Conservation (phyloP, 305 asterid species). For the Fraxinus sp. region DNA sequence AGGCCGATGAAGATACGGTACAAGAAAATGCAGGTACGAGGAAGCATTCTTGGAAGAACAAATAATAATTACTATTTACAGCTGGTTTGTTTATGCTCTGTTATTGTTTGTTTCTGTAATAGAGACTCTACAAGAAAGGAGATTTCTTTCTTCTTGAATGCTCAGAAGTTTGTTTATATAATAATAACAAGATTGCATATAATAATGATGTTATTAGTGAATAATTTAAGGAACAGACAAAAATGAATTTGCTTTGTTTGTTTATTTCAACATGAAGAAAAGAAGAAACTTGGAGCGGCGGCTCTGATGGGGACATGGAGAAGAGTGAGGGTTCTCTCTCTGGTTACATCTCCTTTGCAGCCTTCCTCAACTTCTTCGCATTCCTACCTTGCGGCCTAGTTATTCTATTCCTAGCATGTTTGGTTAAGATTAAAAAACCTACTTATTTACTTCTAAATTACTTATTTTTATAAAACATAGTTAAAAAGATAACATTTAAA, state of each 20-base stretch:
- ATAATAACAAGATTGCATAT: slow-evolving; percentile 12
- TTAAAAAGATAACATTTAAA: neutral
- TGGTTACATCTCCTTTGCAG: slow-evolving; percentile 20
- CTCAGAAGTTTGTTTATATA: slow-evolving; percentile 13
- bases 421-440: neutral
- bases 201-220: slow-evolving; percentile 19
- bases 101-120: slow-evolving; percentile 11
- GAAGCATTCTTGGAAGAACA: slow-evolving; percentile 33
- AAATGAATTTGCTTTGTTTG: slow-evolving; percentile 2
- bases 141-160: slow-evolving; percentile 23
- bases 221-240: neutral
- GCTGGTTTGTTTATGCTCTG: slow-evolving; percentile 5
- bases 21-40: slow-evolving; percentile 34
- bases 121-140: slow-evolving; percentile 16
- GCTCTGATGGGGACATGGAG: slow-evolving; percentile 1
- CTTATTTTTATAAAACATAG: neutral
- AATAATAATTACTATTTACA: slow-evolving; percentile 12
- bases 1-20: slow-evolving; percentile 10
- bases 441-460: neutral
- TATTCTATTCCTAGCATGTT: neutral
- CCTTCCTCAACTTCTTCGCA: slow-evolving; percentile 1
- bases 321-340: slow-evolving; percentile 27
- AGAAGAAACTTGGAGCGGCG: slow-evolving; percentile 15
- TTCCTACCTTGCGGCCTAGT: slow-evolving; percentile 2
- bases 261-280: slow-evolving; percentile 9